phyloP scores from a whole-genome alignment of 75 land plant genomes.

The Cryptomeria japonica region DNA sequence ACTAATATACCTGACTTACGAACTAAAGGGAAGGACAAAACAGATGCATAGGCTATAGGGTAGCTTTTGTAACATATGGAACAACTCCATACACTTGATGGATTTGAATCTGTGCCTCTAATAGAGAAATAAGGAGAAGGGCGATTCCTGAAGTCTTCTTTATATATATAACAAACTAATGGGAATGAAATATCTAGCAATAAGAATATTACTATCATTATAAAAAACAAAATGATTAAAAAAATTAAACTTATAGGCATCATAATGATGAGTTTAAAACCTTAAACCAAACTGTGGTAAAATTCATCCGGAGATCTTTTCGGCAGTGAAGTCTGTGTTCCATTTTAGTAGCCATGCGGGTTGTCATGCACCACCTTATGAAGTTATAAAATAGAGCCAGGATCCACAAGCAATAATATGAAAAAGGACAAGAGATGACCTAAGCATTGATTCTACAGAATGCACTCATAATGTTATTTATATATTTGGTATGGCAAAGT shows the following conservation, averaged over 20 bases:
- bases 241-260: neutral
- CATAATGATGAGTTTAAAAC: neutral
- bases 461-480: no score
- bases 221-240: neutral
- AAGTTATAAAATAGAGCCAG: neutral
- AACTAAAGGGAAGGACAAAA: neutral
- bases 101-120: no score
- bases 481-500: no score
- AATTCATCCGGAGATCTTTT: neutral
- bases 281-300: neutral
- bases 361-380: neutral
- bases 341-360: neutral
- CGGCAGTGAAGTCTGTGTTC: neutral
- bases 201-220: no score
- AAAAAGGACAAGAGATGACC: neutral
- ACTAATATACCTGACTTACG: neutral
- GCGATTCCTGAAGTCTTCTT: neutral
- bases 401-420: neutral
- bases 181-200: neutral
- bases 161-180: neutral
- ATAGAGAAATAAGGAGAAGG: neutral
- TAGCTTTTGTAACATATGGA: neutral
- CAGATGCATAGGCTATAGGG: neutral
- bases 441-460: no score
- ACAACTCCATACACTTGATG: neutral